phyloP scores from a whole-genome alignment of 345 rosid genomes.

The Eucalyptus pumila region DNA sequence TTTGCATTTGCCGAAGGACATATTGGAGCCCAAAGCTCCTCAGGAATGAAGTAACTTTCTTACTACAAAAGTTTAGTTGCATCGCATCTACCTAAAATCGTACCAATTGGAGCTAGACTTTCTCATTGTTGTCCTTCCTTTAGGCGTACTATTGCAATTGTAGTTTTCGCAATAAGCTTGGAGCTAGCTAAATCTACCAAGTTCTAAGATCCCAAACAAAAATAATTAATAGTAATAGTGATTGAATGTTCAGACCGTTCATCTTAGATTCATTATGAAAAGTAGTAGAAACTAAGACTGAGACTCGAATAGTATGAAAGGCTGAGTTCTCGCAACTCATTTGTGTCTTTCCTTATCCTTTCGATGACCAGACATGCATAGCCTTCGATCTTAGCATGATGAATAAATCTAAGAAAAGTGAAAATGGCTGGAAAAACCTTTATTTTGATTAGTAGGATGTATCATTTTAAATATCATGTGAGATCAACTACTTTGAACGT shows the following conservation, averaged over 20 bases:
- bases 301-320: constrained; percentile 50
- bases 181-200: constrained; percentile 86
- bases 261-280: neutral
- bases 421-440: neutral
- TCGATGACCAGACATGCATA: constrained; percentile 50
- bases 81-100: too few species aligned
- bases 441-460: neutral
- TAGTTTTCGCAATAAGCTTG: constrained; percentile 78
- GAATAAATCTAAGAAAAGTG: neutral
- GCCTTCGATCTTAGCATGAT: neutral
- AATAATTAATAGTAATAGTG: neutral
- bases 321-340: constrained; percentile 4
- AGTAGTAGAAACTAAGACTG: constrained; percentile 48
- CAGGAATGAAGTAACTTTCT: too few species aligned
- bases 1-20: too few species aligned
- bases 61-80: too few species aligned
- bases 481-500: constrained; percentile 73
- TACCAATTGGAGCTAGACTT: neutral
- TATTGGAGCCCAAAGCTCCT: too few species aligned
- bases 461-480: constrained; percentile 96
- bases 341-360: constrained; percentile 51
- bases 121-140: constrained; percentile 55
- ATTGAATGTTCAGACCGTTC: neutral
- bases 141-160: constrained; percentile 72
- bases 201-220: constrained; percentile 25